These are phyloP conservation scores for Zostera marina DNA, from an alignment of 116 monocot species.

Conservation along the genomic window DNA sequence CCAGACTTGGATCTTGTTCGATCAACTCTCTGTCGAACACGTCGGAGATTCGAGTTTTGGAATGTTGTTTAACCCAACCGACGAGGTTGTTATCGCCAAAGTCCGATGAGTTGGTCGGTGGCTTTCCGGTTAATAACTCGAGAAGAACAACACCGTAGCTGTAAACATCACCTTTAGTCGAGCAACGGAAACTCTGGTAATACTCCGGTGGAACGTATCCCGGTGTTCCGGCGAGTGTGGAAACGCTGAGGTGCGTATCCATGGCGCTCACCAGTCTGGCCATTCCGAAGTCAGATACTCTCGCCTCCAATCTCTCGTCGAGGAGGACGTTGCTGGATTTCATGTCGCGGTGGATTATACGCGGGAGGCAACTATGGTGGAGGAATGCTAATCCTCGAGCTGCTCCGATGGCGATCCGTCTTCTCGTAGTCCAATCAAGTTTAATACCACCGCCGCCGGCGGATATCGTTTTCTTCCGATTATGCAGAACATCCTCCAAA, in stretches of 20 bases:
- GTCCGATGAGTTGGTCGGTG: slow-evolving; percentile 52
- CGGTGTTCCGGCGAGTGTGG: slow-evolving; percentile 78
- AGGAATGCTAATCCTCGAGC: slow-evolving; percentile 67
- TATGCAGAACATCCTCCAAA: slow-evolving; percentile 56
- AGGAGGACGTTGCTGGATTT: slow-evolving; percentile 78
- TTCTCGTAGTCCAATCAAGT: slow-evolving; percentile 46
- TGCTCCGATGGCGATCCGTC: slow-evolving; percentile 52
- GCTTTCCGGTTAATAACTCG: slow-evolving; percentile 70
- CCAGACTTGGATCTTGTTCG: slow-evolving; percentile 9
- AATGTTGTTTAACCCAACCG: slow-evolving; percentile 75
- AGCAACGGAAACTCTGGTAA: slow-evolving; percentile 88
- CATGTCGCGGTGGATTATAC: slow-evolving; percentile 87
- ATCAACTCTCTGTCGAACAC: slow-evolving; percentile 53
- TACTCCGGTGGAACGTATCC: slow-evolving; percentile 99
- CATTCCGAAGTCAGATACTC: slow-evolving; percentile 90
- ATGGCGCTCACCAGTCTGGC: slow-evolving; percentile 67
- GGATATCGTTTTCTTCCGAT: background rate
- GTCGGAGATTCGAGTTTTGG: slow-evolving; percentile 34
- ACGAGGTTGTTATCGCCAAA: slow-evolving; percentile 90
- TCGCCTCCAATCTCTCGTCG: slow-evolving; percentile 53
- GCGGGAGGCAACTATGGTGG: slow-evolving; percentile 81
- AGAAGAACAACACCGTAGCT: slow-evolving; percentile 77
- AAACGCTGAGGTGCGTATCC: slow-evolving; percentile 84
- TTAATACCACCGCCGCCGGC: background rate
- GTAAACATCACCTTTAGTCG: slow-evolving; percentile 82